Evolutionary conservation across 2,329 filamentous ascomycete genomes (phyloP), one percentile per base, ranked within the genome.

Genomic region (Atkinsonella hypoxylon): DNA sequence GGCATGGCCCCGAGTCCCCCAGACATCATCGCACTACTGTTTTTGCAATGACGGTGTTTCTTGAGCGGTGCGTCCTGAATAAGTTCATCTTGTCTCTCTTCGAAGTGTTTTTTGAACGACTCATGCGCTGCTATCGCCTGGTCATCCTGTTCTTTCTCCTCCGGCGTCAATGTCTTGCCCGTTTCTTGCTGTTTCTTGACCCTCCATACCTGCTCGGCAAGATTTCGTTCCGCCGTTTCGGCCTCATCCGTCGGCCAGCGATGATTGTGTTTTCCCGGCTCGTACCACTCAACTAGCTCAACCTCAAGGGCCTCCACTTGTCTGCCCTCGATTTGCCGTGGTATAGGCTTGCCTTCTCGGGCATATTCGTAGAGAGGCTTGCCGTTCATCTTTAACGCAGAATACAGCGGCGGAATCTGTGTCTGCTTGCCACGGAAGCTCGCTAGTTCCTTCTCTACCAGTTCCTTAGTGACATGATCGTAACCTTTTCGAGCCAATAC

Each of bases 341-440:
- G 93, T 15, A 95, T 83, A 36, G 87, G 81, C 62, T 85, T 89
- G 15, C 93, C 93, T 64, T 90, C 88, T 46, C 93, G 78, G 18
- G 93, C 93, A 67, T 97, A 97, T 69, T 98, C 90, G 65, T 98
- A 98, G 46, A 96, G 75, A 34, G 88, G 86, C 73, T 96, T 96
- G 2, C 93, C 93, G 58, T 96, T 81, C 67, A 96, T 88, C 66
- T 91, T 90, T 54, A 97, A 74, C 10, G 93, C 93, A 31, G 89
- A 95, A 68, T 90, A 98, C 18, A 98, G 79, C 6, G 91, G 91
- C 38, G 93, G 93, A 58, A 87, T 83, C 72, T 98, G 93, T 72
- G 87, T 83, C 60, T 89, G 89, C 58, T 85, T 85, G 15, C 93
- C 93, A 39, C 83, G 77, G 66, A 95, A 96, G 54, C 75, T 70